Conservation (phyloP, 129 eudicot genomes). For the Glebionis coronaria region DNA sequence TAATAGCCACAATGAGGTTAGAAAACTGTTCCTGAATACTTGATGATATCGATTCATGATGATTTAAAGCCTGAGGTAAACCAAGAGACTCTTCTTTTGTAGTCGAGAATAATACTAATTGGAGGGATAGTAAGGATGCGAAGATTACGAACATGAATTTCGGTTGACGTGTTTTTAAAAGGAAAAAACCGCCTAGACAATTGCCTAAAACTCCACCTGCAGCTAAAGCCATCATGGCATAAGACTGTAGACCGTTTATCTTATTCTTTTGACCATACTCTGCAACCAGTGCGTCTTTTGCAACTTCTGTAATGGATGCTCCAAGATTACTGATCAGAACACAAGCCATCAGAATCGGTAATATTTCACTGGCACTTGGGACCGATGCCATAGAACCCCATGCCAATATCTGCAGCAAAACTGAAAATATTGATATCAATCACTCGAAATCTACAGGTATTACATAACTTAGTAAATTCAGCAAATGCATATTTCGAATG, state of each 20-base stretch:
- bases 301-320: constrained; percentile 83
- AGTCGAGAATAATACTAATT: constrained; percentile 45
- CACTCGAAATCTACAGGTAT: constrained; percentile 12
- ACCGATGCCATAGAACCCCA: constrained; percentile 86
- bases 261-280: constrained; percentile 78
- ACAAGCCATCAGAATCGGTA: constrained; percentile 61
- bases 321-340: constrained; percentile 83
- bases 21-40: constrained; percentile 54
- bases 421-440: constrained; percentile 46
- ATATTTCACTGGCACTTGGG: constrained; percentile 59
- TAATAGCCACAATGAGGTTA: constrained; percentile 56
- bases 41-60: constrained; percentile 30
- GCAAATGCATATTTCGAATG: background rate
- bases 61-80: constrained; percentile 34
- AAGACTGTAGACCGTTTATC: constrained; percentile 75
- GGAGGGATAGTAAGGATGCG: constrained; percentile 55
- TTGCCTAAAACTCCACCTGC: constrained; percentile 81
- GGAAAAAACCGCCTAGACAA: constrained; percentile 64
- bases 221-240: constrained; percentile 89
- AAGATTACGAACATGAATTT: constrained; percentile 58
- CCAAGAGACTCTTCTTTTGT: constrained; percentile 69
- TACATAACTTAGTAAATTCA: background rate
- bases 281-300: constrained; percentile 87
- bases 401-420: constrained; percentile 72
- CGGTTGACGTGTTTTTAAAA: constrained; percentile 50